These are phyloP conservation scores for Chenopodium berlandieri DNA, from an alignment of 148 eudicot species.

Conservation along the genomic window DNA sequence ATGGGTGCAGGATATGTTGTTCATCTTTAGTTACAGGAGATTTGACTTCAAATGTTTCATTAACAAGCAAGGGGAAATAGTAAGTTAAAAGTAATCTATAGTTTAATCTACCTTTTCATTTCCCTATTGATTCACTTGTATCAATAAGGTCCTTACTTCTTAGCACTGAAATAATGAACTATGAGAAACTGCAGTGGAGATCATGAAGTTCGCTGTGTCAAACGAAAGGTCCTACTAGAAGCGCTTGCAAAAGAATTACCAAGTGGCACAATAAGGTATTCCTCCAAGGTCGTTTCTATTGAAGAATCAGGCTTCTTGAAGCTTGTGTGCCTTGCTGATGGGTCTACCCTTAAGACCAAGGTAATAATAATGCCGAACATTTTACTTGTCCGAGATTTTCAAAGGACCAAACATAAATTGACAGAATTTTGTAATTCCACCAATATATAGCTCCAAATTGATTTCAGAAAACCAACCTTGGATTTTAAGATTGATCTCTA, in stretches of 20 bases:
- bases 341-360: conserved; percentile 49
- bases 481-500: neutral
- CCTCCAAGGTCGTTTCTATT: conserved; percentile 58
- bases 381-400: neutral
- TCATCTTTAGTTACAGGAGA: conserved; percentile 38
- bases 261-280: conserved; percentile 46
- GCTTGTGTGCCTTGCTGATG: conserved; percentile 56
- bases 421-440: no score
- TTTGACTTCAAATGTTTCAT: conserved; percentile 7
- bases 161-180: no score
- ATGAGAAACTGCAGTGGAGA: conserved; percentile 30
- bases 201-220: conserved; percentile 49
- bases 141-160: neutral
- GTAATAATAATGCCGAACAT: conserved; percentile 10
- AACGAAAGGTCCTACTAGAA: conserved; percentile 44
- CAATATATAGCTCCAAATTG: no score
- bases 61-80: conserved; percentile 10
- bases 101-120: no score
- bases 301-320: conserved; percentile 41
- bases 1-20: conserved; percentile 28
- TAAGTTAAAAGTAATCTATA: neutral
- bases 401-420: no score
- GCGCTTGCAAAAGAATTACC: conserved; percentile 59
- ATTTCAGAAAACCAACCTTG: no score
- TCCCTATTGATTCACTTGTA: no score